phyloP scores from a whole-genome alignment of 306 rosid species.

The Fagus crenata region DNA sequence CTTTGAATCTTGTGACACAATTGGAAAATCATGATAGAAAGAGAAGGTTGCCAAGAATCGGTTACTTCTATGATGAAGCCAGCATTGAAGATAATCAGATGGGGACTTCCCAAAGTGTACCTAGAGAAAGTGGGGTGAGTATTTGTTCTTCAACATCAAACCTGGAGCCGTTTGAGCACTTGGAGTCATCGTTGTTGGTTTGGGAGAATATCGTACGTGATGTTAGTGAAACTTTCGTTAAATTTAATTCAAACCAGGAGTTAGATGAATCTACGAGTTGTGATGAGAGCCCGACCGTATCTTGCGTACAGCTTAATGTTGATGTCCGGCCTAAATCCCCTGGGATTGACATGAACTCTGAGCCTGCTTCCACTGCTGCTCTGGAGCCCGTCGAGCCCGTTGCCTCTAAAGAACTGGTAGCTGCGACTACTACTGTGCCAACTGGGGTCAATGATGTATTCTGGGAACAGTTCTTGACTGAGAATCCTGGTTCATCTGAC shows the following conservation, averaged over 20 bases:
- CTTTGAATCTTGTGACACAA: slow-evolving; percentile 42
- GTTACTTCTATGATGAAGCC: slow-evolving; percentile 37
- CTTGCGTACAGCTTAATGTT: slow-evolving; percentile 45
- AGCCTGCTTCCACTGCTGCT: slow-evolving; percentile 44
- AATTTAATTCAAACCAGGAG: slow-evolving; percentile 44
- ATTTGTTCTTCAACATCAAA: slow-evolving; percentile 20
- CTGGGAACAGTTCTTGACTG: slow-evolving; percentile 88
- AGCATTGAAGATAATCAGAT: slow-evolving; percentile 41
- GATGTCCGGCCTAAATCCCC: slow-evolving; percentile 52
- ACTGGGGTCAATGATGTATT: slow-evolving; percentile 65
- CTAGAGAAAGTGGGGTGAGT: slow-evolving; percentile 33
- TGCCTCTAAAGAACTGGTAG: slow-evolving; percentile 41
- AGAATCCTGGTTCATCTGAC: slow-evolving; percentile 70
- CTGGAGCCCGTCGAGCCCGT: slow-evolving; percentile 24
- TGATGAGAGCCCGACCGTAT: slow-evolving; percentile 46
- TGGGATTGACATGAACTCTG: slow-evolving; percentile 60
- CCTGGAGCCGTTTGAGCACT: slow-evolving; percentile 47
- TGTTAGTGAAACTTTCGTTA: slow-evolving; percentile 23
- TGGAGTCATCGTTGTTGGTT: slow-evolving; percentile 57
- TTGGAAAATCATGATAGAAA: slow-evolving; percentile 52
- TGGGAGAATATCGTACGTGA: slow-evolving; percentile 60
- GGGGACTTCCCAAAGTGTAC: slow-evolving; percentile 38
- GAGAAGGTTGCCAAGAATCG: slow-evolving; percentile 54
- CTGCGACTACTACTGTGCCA: slow-evolving; percentile 27
- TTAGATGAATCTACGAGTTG: slow-evolving; percentile 53